phyloP scores from a whole-genome alignment of 106 monocot species.

The Platanthera guangdongensis region DNA sequence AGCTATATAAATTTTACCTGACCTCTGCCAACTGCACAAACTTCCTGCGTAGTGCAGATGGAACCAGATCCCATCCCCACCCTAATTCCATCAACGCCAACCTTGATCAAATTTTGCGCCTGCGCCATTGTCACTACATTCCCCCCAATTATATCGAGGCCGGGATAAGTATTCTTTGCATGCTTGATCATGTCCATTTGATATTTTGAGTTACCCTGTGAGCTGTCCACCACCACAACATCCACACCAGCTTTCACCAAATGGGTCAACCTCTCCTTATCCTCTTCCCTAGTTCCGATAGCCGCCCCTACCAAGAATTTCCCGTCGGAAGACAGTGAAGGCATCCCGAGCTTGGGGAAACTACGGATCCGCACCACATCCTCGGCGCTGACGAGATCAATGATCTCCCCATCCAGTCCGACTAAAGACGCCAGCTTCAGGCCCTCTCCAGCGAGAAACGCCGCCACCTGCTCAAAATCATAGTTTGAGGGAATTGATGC shows the following conservation, averaged over 20 bases:
- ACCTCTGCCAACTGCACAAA: constrained; percentile 94
- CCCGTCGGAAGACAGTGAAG: constrained; percentile 72
- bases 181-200: constrained; percentile 92
- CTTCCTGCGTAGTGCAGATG: constrained; percentile 98
- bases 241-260: constrained; percentile 71
- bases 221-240: constrained; percentile 85
- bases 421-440: constrained; percentile 40
- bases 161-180: constrained; percentile 51
- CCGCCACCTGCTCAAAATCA: constrained; percentile 59
- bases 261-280: constrained; percentile 76
- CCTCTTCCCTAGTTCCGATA: constrained; percentile 77
- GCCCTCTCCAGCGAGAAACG: constrained; percentile 38
- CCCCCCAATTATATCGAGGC: constrained; percentile 85
- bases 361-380: constrained; percentile 60
- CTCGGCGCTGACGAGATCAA: constrained; percentile 40
- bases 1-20: constrained; percentile 47
- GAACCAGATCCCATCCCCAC: constrained; percentile 99
- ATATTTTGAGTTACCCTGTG: constrained; percentile 89
- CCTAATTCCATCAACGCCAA: constrained; percentile 88
- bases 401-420: constrained; percentile 38
- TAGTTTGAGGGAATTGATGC: constrained; percentile 27
- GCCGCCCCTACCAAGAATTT: constrained; percentile 76
- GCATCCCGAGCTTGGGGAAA: constrained; percentile 64
- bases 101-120: constrained; percentile 77
- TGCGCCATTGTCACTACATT: constrained; percentile 89